Conservation (phyloP, 2,329 filamentous ascomycete genomes). For the Fusarium sp. region DNA sequence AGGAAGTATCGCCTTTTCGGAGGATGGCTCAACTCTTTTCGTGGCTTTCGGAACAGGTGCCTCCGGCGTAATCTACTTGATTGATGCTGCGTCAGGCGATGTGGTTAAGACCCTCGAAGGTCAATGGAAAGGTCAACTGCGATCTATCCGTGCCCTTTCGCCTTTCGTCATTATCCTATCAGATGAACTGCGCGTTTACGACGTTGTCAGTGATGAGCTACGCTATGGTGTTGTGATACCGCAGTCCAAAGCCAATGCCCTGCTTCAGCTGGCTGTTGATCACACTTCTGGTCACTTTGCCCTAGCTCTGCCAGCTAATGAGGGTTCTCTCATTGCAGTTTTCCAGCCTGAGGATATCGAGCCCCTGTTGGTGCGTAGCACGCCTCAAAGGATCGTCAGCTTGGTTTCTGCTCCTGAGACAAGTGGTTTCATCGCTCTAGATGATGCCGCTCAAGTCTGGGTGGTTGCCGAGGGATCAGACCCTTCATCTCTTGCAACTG, state of each 20-base stretch:
- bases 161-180: slow-evolving; percentile 81
- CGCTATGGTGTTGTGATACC: slow-evolving; percentile 72
- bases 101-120: slow-evolving; percentile 75
- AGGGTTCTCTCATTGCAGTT: slow-evolving; percentile 69
- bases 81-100: slow-evolving; percentile 76
- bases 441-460: slow-evolving; percentile 79
- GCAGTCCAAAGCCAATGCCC: slow-evolving; percentile 53
- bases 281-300: slow-evolving; percentile 72
- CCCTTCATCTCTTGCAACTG: slow-evolving; percentile 61
- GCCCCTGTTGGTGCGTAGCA: slow-evolving; percentile 67
- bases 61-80: slow-evolving; percentile 75
- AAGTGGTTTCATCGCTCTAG: slow-evolving; percentile 79
- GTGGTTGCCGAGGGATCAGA: slow-evolving; percentile 69
- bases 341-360: slow-evolving; percentile 71
- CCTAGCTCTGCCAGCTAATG: slow-evolving; percentile 62
- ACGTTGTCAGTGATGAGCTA: slow-evolving; percentile 82
- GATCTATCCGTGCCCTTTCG: slow-evolving; percentile 76
- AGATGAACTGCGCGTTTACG: slow-evolving; percentile 79
- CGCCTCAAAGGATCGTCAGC: slow-evolving; percentile 70
- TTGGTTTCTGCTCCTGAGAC: slow-evolving; percentile 72
- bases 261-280: slow-evolving; percentile 79
- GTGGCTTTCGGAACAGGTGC: slow-evolving; percentile 67
- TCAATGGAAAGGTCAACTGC: slow-evolving; percentile 72
- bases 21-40: slow-evolving; percentile 86
- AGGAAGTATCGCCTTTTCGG: slow-evolving; percentile 80